A percentile compares a stretch with the other conserved stretches of the same genome.
Evolutionary conservation across 2,329 filamentous ascomycete species (phyloP).

Genomic region (Scleromitrula shiraiana): DNA sequence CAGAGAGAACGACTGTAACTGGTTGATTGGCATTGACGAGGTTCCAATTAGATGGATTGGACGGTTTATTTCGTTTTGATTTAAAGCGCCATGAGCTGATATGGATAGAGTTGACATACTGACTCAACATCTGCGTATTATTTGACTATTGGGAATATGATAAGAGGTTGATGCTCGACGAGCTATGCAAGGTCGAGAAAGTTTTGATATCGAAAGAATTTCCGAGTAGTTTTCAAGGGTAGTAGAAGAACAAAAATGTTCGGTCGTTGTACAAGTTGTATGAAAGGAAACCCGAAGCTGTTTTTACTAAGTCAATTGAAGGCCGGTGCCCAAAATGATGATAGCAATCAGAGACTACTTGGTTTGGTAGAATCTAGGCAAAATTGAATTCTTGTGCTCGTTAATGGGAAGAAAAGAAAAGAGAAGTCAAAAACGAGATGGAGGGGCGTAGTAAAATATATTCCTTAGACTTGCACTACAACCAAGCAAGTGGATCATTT

Average conservation of each 20-base stretch:
- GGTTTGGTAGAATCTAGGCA: background rate
- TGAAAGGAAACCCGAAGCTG: background rate
- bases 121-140: constrained; percentile 28
- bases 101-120: constrained; percentile 28
- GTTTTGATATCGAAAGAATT: background rate
- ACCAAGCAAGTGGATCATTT: constrained; percentile 6
- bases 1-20: constrained; percentile 4
- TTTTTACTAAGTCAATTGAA: constrained; percentile 2
- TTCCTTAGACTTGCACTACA: background rate
- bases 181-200: background rate
- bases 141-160: background rate
- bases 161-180: background rate
- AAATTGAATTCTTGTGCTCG: background rate
- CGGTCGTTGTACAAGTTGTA: no score
- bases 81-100: constrained; percentile 26
- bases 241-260: background rate
- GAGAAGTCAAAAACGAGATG: background rate
- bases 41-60: constrained; percentile 10
- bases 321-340: background rate
- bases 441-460: constrained; percentile 6
- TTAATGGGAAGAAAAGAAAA: background rate
- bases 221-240: no score
- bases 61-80: constrained; percentile 25
- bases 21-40: constrained; percentile 9
- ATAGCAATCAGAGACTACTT: constrained; percentile 7